Evolutionary conservation across 2,329 filamentous ascomycete species (phyloP), one percentile per base, ranked within the genome.

Genomic region (Aspergillus tubingensis): DNA sequence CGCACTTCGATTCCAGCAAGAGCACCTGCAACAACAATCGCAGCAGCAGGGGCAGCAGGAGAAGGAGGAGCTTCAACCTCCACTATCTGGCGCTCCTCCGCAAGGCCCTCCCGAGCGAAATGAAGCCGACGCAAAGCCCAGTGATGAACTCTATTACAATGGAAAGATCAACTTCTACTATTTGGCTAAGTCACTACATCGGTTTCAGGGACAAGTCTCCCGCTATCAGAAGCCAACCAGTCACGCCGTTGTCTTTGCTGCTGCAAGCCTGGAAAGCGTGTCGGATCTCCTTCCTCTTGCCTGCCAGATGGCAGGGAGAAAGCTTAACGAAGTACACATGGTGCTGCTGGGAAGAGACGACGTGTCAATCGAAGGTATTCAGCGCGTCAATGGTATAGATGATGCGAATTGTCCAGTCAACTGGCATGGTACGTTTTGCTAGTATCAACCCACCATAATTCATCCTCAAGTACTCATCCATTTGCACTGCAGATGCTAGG

Each of bases 361-460:
- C 11, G 84, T 96, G 54, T 79, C 85, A 0, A 76, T 96, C 54
- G 82, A 87, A 13, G 85, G 90, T 36, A 80, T 98, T 32, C 82
- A 88, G 67, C 81, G 86, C 55, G 81, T 96, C 61, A 97, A 97
- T 74, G 91, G 92, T 32, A 83, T 96, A n/a, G 84, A 86, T 50
- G 80, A 86, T 43, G 73, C 73, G 2, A 80, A 79, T 3, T 98
- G 95, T 74, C 83, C 85, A 17, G 81, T 96, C 11, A 74, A 77
- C 49, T 86, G 84, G 80, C 86, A 88, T 72, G 85, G 77, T 79
- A 68, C 58, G 68, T 64, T 43, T 41, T 79, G 82, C 54, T 80
- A 85, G 83, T 88, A 62, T 23, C 25, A 32, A 72, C 27, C 59
- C 25, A 27, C 5, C 11, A 17, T 50, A 13, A 19, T 41, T 41